phyloP scores from a whole-genome alignment of 306 rosid species.

The Vicia sativa region DNA sequence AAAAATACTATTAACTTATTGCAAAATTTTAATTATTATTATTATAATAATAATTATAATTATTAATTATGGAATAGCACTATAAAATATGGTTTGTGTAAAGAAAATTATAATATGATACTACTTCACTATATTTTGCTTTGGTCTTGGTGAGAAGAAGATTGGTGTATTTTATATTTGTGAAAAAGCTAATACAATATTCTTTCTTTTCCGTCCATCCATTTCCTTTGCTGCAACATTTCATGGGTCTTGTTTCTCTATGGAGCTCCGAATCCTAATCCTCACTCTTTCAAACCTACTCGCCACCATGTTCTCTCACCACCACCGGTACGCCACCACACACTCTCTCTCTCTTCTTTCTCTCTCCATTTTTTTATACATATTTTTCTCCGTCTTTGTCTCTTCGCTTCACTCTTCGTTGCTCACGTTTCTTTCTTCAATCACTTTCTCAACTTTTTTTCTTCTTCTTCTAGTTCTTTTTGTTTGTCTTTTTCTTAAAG shows the following conservation, averaged over 20 bases:
- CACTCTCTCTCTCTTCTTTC: background rate
- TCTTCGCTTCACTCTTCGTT: too few relatives aligned
- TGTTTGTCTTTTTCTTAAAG: background rate
- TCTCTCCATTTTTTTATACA: background rate
- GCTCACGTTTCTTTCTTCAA: background rate
- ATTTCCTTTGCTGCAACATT: background rate
- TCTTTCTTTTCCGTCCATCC: background rate
- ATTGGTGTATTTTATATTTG: background rate
- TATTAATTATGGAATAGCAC: too few relatives aligned
- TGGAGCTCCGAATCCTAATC: slow-evolving; percentile 46
- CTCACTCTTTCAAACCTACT: slow-evolving; percentile 27
- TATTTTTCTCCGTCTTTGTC: too few relatives aligned
- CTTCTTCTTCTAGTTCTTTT: background rate
- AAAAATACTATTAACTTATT: too few relatives aligned
- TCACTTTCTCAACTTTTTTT: slow-evolving; percentile 17
- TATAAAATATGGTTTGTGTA: too few relatives aligned
- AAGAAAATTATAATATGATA: too few relatives aligned
- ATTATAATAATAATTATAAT: too few relatives aligned
- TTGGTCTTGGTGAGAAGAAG: too few relatives aligned
- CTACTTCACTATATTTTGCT: too few relatives aligned
- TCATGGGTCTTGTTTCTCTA: slow-evolving; percentile 37
- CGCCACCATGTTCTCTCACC: slow-evolving; percentile 10
- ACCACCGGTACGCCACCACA: slow-evolving; percentile 31
- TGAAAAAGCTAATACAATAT: background rate
- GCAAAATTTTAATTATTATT: too few relatives aligned